Evolutionary conservation across 257 asterid species (phyloP).

Genomic region (Cynanchum wilfordii): DNA sequence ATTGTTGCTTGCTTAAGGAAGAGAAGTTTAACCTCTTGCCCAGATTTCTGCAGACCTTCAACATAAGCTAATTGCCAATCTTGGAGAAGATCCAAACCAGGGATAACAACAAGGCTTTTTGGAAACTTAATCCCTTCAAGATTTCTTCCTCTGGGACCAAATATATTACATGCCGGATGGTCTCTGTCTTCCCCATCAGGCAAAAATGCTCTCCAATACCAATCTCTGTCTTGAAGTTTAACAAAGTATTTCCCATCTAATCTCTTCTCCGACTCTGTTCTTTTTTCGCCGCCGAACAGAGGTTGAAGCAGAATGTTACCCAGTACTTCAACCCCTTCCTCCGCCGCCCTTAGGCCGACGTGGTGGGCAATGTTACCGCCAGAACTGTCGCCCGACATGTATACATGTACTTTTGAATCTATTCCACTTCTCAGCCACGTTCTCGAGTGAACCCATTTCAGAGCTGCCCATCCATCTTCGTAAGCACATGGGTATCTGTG

Average conservation of each 20-base stretch:
- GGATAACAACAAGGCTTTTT: conserved; percentile 34
- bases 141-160: conserved; percentile 34
- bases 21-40: conserved; percentile 36
- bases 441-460: conserved; percentile 38
- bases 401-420: conserved; percentile 27
- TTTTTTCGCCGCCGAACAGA: conserved; percentile 36
- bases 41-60: conserved; percentile 31
- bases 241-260: conserved; percentile 42
- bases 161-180: conserved; percentile 44
- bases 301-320: conserved; percentile 44
- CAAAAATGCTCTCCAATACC: conserved; percentile 45
- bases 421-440: conserved; percentile 38
- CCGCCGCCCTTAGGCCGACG: conserved; percentile 32
- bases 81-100: conserved; percentile 41
- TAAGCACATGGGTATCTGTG: conserved; percentile 40
- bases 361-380: conserved; percentile 43
- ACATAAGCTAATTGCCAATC: conserved; percentile 47
- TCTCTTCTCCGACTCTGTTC: conserved; percentile 34
- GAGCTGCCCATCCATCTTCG: conserved; percentile 45
- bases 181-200: conserved; percentile 47
- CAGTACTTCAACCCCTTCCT: conserved; percentile 27
- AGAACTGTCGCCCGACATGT: conserved; percentile 45
- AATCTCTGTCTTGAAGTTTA: conserved; percentile 40
- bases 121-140: conserved; percentile 30
- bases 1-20: conserved; percentile 39